Evolutionary conservation across 108 stramenopile species (phyloP), one percentile per base, ranked within the genome.

Genomic region (Fragilariopsis cylindrus): DNA sequence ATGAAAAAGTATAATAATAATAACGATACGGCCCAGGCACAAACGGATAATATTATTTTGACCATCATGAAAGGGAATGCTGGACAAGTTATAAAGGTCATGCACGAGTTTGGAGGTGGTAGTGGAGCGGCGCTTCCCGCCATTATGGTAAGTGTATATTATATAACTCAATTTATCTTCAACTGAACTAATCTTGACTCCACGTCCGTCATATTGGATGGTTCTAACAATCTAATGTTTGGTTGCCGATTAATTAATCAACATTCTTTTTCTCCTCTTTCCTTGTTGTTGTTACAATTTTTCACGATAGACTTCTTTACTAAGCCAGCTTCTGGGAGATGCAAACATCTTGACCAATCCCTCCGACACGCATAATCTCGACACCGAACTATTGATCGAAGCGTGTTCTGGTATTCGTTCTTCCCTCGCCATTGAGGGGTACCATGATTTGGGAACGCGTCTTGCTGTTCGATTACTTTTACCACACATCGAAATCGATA

Each of bases 111-210:
- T 57, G 91, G 89, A 58, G 93, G 90, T 42, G 88, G 84, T 12
- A 90, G 86, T 71, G 90, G 89, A 16, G 93, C 90, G 12, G 93
- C 93, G 9, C 69, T 94, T 39, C 93, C 93, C 30, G 87, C 93
- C 1, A 82, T 88, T 11, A 81, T 91, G 87, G 91, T 92, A 69
- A 75, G 88, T 66, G 42, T 79, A 4, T 57, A 19, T 41, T 58
- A 39, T 50, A 11, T 60, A 15, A 30, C 30, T 30, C 30, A 30
- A 30, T 30, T 30, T 30, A 30, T 30, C 30, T 30, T 73, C 2
- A 30, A 30, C 30, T 30, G 30, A 30, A 30, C 30, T 30, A 30
- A 30, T 30, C 30, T 30, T 30, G 30, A 30, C 30, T 30, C 30
- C 2, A 30, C 30, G 30, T 30, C 30, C 30, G 30, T 30, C 30